Evolutionary conservation across 768 basidiomycete genomes (phyloP).

Genomic region (Termitomyces bulborhizus): DNA sequence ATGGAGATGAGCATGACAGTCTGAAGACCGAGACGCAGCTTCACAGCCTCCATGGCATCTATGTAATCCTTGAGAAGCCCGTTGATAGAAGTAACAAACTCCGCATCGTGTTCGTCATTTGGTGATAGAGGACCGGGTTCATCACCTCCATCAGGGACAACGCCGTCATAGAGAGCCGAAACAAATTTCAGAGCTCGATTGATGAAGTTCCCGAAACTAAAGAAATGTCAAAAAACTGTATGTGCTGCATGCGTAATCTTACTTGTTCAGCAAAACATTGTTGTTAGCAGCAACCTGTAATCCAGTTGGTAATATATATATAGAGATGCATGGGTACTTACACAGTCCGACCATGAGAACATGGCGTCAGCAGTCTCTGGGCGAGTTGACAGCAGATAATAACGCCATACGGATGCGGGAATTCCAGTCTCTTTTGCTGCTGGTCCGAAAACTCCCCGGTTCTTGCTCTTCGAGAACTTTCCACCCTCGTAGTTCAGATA

Average conservation of each 20-base stretch:
- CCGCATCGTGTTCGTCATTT: slow-evolving; percentile 58
- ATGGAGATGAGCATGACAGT: slow-evolving; percentile 86
- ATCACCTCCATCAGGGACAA: slow-evolving; percentile 77
- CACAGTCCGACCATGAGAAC: slow-evolving; percentile 96
- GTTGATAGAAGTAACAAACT: slow-evolving; percentile 82
- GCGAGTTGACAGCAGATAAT: slow-evolving; percentile 86
- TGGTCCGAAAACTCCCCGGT: slow-evolving; percentile 95
- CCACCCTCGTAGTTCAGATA: slow-evolving; percentile 98
- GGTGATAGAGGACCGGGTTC: slow-evolving; percentile 62
- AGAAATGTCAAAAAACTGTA: neutral
- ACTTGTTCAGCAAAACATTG: slow-evolving; percentile 92
- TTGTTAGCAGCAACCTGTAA: slow-evolving; percentile 85
- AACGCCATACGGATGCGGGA: slow-evolving; percentile 93
- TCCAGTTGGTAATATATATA: neutral
- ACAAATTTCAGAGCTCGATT: slow-evolving; percentile 94
- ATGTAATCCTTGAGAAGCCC: slow-evolving; percentile 71
- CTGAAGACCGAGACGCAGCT: slow-evolving; percentile 82
- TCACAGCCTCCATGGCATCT: slow-evolving; percentile 86
- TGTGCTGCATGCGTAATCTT: slow-evolving; percentile 10
- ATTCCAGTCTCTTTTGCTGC: slow-evolving; percentile 91
- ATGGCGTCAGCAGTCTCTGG: slow-evolving; percentile 93
- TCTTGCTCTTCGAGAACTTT: slow-evolving; percentile 97
- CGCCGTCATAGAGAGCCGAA: slow-evolving; percentile 71
- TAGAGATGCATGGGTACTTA: slow-evolving; percentile 28
- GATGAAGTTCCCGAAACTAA: slow-evolving; percentile 94